Evolutionary conservation across 495 filamentous ascomycete genomes (phyloP).

Genomic region (Elasticomyces elasticus): DNA sequence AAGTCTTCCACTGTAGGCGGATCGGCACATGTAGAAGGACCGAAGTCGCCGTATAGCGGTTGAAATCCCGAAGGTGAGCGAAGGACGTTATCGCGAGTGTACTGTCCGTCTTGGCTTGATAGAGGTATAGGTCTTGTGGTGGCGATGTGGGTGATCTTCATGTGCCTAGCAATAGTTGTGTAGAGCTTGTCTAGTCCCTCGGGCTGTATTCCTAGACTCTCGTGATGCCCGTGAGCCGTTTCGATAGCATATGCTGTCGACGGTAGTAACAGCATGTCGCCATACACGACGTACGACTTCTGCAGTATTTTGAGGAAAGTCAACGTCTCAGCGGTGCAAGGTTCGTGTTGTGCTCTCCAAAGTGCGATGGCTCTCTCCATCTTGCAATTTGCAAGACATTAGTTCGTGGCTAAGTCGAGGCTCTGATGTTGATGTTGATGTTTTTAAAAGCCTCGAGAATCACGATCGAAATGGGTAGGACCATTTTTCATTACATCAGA

Average conservation of each 20-base stretch:
- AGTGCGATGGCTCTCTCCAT: not conserved
- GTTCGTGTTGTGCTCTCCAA: not conserved
- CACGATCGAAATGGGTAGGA: too few species aligned
- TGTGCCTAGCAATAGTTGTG: slow-evolving; percentile 36
- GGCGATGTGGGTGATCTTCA: slow-evolving; percentile 57
- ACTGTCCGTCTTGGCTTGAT: not conserved
- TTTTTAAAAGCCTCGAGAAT: too few species aligned
- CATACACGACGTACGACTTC: slow-evolving; percentile 9
- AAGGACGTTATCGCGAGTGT: slow-evolving; percentile 43
- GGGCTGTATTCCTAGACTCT: not conserved
- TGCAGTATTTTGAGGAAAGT: slow-evolving; percentile 1
- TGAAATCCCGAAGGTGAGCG: slow-evolving; percentile 54
- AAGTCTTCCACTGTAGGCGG: slow-evolving; percentile 41
- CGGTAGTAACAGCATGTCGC: slow-evolving; percentile 2
- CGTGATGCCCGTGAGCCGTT: not conserved
- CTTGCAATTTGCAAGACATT: not conserved
- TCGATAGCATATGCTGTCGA: not conserved
- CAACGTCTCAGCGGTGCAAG: not conserved
- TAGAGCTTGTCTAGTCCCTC: slow-evolving; percentile 34
- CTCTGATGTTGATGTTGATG: too few species aligned
- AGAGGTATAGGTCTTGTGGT: slow-evolving; percentile 61
- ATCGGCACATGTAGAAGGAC: slow-evolving; percentile 32
- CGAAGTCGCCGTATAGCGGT: slow-evolving; percentile 60
- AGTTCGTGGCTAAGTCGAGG: too few species aligned
- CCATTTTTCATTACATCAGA: too few species aligned